Evolutionary conservation across 2,329 filamentous ascomycete species (phyloP), one percentile per base, ranked within the genome.

Genomic region (Xenosphaeropsis pyriputrescens): DNA sequence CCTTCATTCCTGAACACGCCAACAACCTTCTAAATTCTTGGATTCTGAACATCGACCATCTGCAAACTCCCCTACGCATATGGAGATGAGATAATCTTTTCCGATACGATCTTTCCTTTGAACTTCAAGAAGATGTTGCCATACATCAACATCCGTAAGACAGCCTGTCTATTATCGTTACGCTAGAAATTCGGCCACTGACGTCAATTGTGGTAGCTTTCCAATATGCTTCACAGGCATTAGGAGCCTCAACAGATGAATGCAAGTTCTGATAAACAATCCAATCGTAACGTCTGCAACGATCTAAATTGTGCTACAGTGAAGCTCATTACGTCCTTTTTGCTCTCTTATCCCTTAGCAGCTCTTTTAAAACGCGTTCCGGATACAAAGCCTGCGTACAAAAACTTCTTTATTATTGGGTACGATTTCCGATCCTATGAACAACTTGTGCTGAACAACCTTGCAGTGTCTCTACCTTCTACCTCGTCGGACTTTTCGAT

Each of bases 321-420:
- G 49, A 98, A 98, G 59, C 80, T 96, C 49, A 80, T 95, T 50
- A 79, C 78, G 55, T 85, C 84, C 6, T 93, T 96, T 58, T 68
- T 98, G 35, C 60, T 94, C 30, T 96, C 91, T 9, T 98, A 93
- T 54, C 91, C 91, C 2, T 70, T 98, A 39, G 85, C 91, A 35
- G 91, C 72, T 17, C 57, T 93, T 18, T 69, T 98, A 7, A 98
- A 98, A 60, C 75, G 91, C 38, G 70, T 98, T 15, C 89, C 91
- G 22, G 91, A 98, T 62, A 63, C 73, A 35, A 77, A 80, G 37
- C 89, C 89, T 39, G 77, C 76, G 50, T 72, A 75, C 50, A 96
- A 96, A 63, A 96, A 96, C 57, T 54, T 78, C 13, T 96, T 95
- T 59, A 85, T 81, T 43, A 79, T 96, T 46, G 63, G 65, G 83